Base-by-base conservation (phyloP, 73 alveolate genomes). In the Diophrys sp. region DNA sequence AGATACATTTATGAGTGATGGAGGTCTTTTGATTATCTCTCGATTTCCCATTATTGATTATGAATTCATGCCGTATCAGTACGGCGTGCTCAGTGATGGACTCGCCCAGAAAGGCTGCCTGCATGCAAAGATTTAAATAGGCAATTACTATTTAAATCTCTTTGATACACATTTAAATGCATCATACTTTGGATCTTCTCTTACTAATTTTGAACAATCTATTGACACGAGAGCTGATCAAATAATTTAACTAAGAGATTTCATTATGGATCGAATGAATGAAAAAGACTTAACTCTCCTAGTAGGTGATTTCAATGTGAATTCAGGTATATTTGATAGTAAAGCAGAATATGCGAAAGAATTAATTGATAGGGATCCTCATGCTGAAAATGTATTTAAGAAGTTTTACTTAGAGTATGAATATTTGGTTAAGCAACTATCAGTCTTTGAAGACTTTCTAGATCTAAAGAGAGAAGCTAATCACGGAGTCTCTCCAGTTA, bases 141-240 rank as follows among this genome's bases (percentile, higher is more conserved):
- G 79, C 74, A 74, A 79, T 24, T 14, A 77, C 18, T 73, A 29
- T 67, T 33, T 96, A 76, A 96, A 90, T 76, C 31, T 96, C 57
- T 96, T 96, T 82, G 94, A 94, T 77, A 90, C 98, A 23, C 99
- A 96, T 79, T 79, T 90, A 28, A 89, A 96, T 77, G 97, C 99
- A 0, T 78, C 96, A 54, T 96, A 96, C 83, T 90, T 88, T 77
- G 90, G 83, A 73, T 55, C 32, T 14, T 62, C 74, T 75, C 54
- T 75, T 5, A n/a, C 30, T 31, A 78, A 78, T 44, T 78, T 78
- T 33, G 87, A 33, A 66, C 23, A 66, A 66, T 11, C 30, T 66
- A 66, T 66, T 11, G 18, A 44, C 62, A 44, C 62, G 5, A 44
- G 62, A 44, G 62, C 62, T 44, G 62, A 44, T 11, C 23, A 28